Percentiles rank a stretch among this genome's conserved stretches.
Conservation (phyloP, 208 protist genomes). For the Trichomonas vaginalis region DNA sequence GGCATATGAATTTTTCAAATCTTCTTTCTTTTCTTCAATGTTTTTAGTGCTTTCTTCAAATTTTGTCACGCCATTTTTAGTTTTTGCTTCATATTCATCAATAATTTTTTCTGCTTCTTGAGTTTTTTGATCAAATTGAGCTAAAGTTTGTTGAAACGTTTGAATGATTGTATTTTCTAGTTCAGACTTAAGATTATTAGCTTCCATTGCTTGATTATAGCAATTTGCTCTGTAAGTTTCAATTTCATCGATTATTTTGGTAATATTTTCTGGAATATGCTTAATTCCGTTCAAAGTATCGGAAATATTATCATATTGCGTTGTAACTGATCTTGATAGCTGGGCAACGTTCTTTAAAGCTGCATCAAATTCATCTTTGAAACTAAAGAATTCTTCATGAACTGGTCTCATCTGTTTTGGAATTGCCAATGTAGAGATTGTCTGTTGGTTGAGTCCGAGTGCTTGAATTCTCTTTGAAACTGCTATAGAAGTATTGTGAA, state of each 20-base stretch:
- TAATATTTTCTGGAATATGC: neutral
- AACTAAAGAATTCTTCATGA: neutral
- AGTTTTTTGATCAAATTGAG: neutral
- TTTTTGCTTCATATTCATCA: neutral
- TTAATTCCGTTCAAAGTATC: neutral
- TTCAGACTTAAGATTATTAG: neutral
- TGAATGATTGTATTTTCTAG: neutral
- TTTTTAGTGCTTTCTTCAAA: neutral
- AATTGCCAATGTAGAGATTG: neutral
- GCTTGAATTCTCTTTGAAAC: neutral
- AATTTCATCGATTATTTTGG: neutral
- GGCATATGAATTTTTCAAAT: neutral
- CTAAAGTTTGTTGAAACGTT: neutral
- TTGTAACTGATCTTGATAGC: neutral
- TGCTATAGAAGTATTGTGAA: neutral
- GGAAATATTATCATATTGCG: neutral
- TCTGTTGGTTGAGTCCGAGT: neutral
- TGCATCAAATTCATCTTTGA: neutral
- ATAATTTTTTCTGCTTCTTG: neutral
- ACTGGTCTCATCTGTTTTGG: neutral
- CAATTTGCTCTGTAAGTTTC: neutral
- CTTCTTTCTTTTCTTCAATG: neutral
- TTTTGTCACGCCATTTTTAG: neutral
- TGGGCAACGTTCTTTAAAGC: neutral
- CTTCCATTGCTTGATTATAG: neutral